Base-by-base conservation (phyloP, 129 eudicot genomes). In the Flaveria trinervia region DNA sequence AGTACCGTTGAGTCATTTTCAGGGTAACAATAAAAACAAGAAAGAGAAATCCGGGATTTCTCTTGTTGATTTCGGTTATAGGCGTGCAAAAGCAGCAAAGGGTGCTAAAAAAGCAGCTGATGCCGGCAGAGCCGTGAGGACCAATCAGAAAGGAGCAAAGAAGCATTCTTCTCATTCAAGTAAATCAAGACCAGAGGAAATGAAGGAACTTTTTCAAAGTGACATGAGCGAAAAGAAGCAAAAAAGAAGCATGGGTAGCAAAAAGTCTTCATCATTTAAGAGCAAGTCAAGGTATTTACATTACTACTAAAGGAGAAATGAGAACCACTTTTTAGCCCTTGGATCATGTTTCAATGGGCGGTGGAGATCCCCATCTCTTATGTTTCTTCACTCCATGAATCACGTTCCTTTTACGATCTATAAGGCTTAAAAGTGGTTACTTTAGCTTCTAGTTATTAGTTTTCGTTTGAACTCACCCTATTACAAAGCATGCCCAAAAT, bases 11-110 rank as follows among this genome's bases (percentile, higher is more conserved):
- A 16, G 12, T 39, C 46, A 36, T 56, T 68, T 71, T 45, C 86
- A 89, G 98, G 88, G 84, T 3, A 77, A 74, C 59, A 81, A 49
- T 30, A 89, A 80, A 73, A 76, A 54, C 68, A 85, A 87, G 71
- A 87, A 93, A 81, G 96, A 88, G 16, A 86, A 89, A 76, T 22
- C 75, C 13, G 97, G 93, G 56, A 78, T 91, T 44, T 85, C 96
- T 25, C 87, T 94, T 70, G 97, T 94, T 77, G 98, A 94, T 76
- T 75, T 89, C 72, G 99, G 92, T 44, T 87, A 89, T 80, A 85
- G 97, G 64, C 88, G 93, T 64, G 99, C 97, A 52, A 94, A 94
- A 87, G 90, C 97, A 59, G 91, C 71, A 9, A 94, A 94, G 78
- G 97, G 96, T 56, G 90, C 82, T 64, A 87, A 80, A 71, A 94